Conservation (phyloP, 305 asterid species). For the Solanum aculeatissimum region DNA sequence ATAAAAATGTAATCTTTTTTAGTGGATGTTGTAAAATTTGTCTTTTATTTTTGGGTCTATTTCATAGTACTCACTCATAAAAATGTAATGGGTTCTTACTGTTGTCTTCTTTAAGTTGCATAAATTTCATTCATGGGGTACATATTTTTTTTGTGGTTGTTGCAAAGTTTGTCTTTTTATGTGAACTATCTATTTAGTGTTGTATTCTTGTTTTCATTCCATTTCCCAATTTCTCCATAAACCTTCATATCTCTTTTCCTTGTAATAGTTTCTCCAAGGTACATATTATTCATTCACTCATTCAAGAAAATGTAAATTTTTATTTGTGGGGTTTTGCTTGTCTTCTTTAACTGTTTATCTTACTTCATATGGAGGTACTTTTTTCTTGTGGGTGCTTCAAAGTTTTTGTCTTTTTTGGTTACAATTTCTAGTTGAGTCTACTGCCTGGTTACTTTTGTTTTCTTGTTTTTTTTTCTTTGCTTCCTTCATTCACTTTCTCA, state of each 20-base stretch:
- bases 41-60: neutral
- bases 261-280: neutral
- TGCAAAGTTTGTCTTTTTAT: neutral
- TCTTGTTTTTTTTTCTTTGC: neutral
- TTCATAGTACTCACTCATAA: neutral
- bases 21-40: neutral
- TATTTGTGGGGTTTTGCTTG: neutral
- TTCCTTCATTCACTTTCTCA: neutral
- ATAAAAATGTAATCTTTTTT: neutral
- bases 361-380: neutral
- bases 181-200: neutral
- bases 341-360: neutral
- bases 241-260: conserved; percentile 2
- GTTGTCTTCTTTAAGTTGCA: neutral
- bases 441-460: neutral
- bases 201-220: conserved; percentile 1
- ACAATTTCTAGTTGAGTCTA: neutral
- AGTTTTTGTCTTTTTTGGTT: neutral
- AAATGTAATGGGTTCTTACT: neutral
- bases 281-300: neutral
- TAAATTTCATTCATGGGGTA: neutral
- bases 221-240: conserved; percentile 17
- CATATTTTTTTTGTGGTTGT: neutral
- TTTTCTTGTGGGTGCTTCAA: neutral
- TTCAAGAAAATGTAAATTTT: neutral